These are phyloP conservation scores for Syzygium malaccense DNA, from an alignment of 441 rosid species.

Conservation along the genomic window DNA sequence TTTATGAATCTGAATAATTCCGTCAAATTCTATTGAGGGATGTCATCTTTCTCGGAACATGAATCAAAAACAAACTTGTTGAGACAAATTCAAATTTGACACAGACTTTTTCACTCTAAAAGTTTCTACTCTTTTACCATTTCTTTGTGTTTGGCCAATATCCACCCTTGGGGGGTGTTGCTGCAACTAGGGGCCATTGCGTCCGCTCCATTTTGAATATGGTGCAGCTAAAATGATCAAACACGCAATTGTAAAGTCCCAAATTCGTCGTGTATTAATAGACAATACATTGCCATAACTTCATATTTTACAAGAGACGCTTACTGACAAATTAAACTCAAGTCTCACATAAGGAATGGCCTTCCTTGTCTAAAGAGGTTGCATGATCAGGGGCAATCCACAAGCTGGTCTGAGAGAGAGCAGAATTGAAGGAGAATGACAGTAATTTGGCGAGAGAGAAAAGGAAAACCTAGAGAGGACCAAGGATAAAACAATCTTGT, in stretches of 20 bases:
- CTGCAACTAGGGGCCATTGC: not conserved
- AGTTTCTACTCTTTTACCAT: not conserved
- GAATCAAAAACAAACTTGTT: not conserved
- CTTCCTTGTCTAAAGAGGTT: slow-evolving; percentile 22
- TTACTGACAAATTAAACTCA: not conserved
- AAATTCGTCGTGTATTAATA: not conserved
- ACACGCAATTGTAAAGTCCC: not conserved
- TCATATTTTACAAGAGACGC: not conserved
- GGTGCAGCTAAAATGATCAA: not conserved
- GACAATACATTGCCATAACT: not conserved
- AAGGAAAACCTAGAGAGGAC: slow-evolving; percentile 65
- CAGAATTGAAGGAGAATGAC: slow-evolving; percentile 65
- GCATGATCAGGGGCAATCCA: slow-evolving; percentile 65
- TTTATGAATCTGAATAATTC: not conserved
- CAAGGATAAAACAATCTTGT: slow-evolving; percentile 58
- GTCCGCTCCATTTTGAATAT: not conserved
- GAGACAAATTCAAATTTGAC: not conserved
- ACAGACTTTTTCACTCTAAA: not conserved
- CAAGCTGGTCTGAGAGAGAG: slow-evolving; percentile 68
- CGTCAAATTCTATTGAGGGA: not conserved
- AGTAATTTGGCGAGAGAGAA: slow-evolving; percentile 53
- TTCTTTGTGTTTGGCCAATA: not conserved
- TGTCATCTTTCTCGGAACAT: not conserved
- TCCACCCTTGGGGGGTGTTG: not conserved
- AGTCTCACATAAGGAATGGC: not conserved